Conservation (phyloP, 306 rosid species). For the Trifolium pratense region DNA sequence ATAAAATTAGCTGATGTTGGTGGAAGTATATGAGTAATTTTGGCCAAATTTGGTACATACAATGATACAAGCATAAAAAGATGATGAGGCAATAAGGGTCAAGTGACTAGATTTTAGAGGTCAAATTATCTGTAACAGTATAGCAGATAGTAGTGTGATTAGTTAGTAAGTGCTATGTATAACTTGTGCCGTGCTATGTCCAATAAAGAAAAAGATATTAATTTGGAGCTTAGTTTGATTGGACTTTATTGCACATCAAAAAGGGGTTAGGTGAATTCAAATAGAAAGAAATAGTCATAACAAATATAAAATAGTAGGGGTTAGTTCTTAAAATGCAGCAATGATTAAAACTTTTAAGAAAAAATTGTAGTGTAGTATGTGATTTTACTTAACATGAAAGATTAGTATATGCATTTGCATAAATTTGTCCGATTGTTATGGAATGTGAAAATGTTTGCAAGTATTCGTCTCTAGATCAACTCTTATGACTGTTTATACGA, state of each 20-base stretch:
- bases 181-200: slow-evolving; percentile 45
- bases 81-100: slow-evolving; percentile 43
- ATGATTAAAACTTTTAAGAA: no score
- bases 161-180: background rate
- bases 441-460: no score
- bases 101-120: slow-evolving; percentile 36
- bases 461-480: no score
- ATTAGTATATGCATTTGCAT: no score
- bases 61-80: slow-evolving; percentile 53
- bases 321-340: no score
- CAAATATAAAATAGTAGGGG: no score
- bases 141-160: slow-evolving; percentile 11
- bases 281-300: no score
- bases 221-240: slow-evolving; percentile 43
- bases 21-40: slow-evolving; percentile 41
- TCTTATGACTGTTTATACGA: no score
- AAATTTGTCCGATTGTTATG: no score
- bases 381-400: no score
- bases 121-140: slow-evolving; percentile 40
- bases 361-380: no score
- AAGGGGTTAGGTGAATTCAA: slow-evolving; percentile 41
- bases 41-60: slow-evolving; percentile 42
- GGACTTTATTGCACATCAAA: slow-evolving; percentile 32
- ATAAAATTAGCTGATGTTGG: slow-evolving; percentile 36
- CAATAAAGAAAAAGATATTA: slow-evolving; percentile 42